These are phyloP conservation scores for Morella rubra DNA, from an alignment of 306 rosid species.

Conservation along the genomic window DNA sequence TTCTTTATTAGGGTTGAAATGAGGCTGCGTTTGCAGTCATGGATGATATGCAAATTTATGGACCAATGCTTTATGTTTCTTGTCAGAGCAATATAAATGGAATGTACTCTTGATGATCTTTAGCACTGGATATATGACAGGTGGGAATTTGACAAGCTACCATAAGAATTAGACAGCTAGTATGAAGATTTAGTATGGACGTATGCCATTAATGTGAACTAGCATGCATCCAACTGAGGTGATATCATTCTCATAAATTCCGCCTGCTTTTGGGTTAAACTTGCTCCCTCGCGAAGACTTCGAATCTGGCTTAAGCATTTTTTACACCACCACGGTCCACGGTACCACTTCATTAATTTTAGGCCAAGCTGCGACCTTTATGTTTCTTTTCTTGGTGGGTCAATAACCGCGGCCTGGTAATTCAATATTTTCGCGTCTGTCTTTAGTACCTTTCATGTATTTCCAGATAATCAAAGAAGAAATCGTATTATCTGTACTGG, in stretches of 20 bases:
- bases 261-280: slow-evolving; percentile 34
- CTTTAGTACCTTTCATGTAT: too few relatives aligned
- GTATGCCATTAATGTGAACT: slow-evolving; percentile 13
- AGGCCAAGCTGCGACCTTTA: neutral
- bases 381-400: too few relatives aligned
- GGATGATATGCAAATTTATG: slow-evolving; percentile 33
- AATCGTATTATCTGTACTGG: too few relatives aligned
- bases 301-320: slow-evolving; percentile 8
- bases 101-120: neutral
- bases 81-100: neutral
- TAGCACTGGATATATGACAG: neutral
- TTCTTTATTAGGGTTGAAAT: slow-evolving; percentile 25
- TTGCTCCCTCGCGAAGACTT: slow-evolving; percentile 28
- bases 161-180: neutral
- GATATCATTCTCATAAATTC: slow-evolving; percentile 34
- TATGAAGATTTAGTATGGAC: neutral
- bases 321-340: neutral
- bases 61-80: slow-evolving; percentile 16
- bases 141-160: neutral
- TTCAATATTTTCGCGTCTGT: too few relatives aligned
- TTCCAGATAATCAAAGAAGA: too few relatives aligned
- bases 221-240: slow-evolving; percentile 13
- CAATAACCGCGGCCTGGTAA: too few relatives aligned
- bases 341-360: slow-evolving; percentile 10
- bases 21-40: neutral